Percentiles rank a stretch among this genome's conserved stretches.
These are phyloP conservation scores for Eutrema japonicum DNA, from an alignment of 345 rosid genomes.

Conservation along the genomic window DNA sequence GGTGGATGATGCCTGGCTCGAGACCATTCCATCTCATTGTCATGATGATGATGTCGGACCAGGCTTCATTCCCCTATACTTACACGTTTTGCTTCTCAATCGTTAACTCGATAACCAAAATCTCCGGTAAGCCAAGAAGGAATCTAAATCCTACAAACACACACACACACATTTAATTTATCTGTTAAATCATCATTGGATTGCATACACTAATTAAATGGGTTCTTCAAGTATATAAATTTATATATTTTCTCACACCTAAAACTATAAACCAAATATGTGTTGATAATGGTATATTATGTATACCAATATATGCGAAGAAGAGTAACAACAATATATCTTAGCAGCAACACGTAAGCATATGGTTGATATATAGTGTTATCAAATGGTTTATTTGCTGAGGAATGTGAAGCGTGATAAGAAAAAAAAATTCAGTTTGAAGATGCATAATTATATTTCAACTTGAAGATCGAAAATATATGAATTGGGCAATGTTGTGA, in stretches of 20 bases:
- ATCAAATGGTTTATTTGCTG: constrained; percentile 14
- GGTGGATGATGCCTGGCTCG: constrained; percentile 91
- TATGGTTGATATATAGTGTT: not conserved
- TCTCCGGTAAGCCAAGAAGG: constrained; percentile 18
- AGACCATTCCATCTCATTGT: constrained; percentile 47
- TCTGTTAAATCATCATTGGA: not conserved
- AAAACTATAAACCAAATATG: not conserved
- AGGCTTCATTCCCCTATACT: constrained; percentile 97
- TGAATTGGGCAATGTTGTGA: not conserved
- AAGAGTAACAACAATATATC: not conserved
- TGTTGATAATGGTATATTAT: not conserved
- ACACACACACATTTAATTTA: not conserved
- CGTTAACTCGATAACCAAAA: not conserved
- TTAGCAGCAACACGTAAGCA: not conserved
- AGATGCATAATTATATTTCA: not conserved
- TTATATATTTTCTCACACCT: not conserved
- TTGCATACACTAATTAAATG: not conserved
- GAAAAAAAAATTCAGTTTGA: not conserved
- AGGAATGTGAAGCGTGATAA: constrained; percentile 18
- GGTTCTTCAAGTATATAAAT: constrained; percentile 21
- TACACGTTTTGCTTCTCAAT: constrained; percentile 15
- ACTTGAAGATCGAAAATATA: not conserved
- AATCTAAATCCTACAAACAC: not conserved
- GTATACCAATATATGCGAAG: not conserved
- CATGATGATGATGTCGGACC: constrained; percentile 76